Conservation (phyloP, 352 stramenopile genomes). For the Pythium apleroticum region DNA sequence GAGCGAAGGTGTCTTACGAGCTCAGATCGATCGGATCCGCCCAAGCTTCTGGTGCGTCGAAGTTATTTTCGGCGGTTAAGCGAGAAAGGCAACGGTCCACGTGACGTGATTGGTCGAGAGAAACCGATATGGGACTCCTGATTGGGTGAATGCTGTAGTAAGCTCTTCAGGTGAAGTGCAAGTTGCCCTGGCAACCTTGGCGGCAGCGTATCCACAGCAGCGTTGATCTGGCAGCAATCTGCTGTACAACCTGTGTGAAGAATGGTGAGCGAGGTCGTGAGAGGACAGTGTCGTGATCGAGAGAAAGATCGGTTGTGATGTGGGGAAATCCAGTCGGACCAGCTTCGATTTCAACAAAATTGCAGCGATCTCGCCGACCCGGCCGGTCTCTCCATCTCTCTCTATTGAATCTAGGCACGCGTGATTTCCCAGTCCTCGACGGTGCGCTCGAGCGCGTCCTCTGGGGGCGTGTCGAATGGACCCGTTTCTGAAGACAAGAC, state of each 20-base stretch:
- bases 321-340: background rate
- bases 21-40: slow-evolving; percentile 5
- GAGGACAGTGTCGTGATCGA: no score
- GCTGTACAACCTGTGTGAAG: no score
- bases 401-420: slow-evolving; percentile 46
- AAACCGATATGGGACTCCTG: background rate
- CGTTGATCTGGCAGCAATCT: no score
- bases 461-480: slow-evolving; percentile 73
- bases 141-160: slow-evolving; percentile 6
- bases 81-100: slow-evolving; percentile 1
- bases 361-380: background rate
- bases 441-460: slow-evolving; percentile 80
- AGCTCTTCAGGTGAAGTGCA: no score
- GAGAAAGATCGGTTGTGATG: background rate
- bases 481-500: slow-evolving; percentile 53
- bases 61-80: background rate
- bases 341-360: slow-evolving; percentile 1
- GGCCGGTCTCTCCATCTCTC: background rate
- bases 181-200: background rate
- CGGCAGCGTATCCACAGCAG: background rate
- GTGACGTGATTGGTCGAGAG: background rate
- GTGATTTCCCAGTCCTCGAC: slow-evolving; percentile 78
- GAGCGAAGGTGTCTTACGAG: background rate
- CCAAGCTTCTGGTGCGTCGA: background rate
- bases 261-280: no score